Conservation (phyloP, 345 rosid species). For the Chamaenerion angustifolium region DNA sequence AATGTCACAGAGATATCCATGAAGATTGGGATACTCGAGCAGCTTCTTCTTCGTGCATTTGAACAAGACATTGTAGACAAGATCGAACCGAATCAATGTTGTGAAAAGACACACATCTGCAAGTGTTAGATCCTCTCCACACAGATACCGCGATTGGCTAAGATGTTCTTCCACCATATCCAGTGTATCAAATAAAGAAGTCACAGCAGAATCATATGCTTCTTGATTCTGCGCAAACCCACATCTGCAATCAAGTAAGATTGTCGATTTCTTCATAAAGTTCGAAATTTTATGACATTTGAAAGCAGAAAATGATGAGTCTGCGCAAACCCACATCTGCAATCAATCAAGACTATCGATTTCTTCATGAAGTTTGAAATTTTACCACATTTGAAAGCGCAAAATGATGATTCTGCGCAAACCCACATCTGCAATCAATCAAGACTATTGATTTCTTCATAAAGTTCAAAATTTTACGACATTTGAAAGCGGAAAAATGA, state of each 20-base stretch:
- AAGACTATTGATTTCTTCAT: no score
- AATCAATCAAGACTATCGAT: neutral
- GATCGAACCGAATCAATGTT: slow-evolving; percentile 70
- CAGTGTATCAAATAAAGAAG: slow-evolving; percentile 40
- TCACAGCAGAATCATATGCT: slow-evolving; percentile 62
- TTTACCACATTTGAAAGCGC: no score
- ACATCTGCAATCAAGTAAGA: slow-evolving; percentile 25
- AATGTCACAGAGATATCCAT: slow-evolving; percentile 52
- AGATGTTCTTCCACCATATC: slow-evolving; percentile 51
- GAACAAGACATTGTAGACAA: slow-evolving; percentile 61
- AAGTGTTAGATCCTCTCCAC: slow-evolving; percentile 51
- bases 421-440: slow-evolving; percentile 44
- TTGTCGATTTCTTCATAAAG: no score
- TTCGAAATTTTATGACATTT: no score
- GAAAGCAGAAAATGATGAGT: no score
- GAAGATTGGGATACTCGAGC: slow-evolving; percentile 53
- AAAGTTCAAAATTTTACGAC: no score
- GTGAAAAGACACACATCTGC: slow-evolving; percentile 77
- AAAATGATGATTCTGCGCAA: slow-evolving; percentile 55
- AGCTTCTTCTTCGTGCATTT: slow-evolving; percentile 81
- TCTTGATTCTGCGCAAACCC: slow-evolving; percentile 89
- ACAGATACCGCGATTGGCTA: slow-evolving; percentile 43
- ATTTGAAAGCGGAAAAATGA: no score
- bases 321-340: slow-evolving; percentile 38
- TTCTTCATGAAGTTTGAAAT: neutral